Percentiles rank a stretch among this genome's conserved stretches.
phyloP scores from a whole-genome alignment of 2,329 filamentous ascomycete species.

The Madurella mycetomatis region DNA sequence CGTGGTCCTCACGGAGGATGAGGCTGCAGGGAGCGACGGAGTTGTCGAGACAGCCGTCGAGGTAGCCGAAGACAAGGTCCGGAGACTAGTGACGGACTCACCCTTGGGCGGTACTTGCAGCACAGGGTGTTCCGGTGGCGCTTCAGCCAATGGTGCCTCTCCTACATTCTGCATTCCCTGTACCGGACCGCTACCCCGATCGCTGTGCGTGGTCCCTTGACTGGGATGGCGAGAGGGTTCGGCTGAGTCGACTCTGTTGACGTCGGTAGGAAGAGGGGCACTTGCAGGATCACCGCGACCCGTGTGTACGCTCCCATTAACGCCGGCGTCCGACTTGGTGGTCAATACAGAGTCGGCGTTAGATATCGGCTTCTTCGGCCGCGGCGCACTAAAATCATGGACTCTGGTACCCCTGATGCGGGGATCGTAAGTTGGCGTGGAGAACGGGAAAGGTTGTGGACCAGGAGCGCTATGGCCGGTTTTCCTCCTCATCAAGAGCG shows the following conservation, averaged over 20 bases:
- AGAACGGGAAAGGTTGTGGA: constrained; percentile 33
- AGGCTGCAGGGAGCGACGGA: constrained; percentile 21
- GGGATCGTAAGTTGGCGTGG: constrained; percentile 52
- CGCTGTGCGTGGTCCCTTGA: background rate
- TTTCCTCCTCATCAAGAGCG: constrained; percentile 53
- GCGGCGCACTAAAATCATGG: constrained; percentile 62
- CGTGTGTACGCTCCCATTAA: background rate
- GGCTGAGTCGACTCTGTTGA: background rate
- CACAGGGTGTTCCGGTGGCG: background rate
- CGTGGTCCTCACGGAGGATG: constrained; percentile 36
- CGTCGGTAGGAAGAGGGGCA: background rate
- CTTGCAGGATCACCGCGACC: background rate
- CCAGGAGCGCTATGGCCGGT: constrained; percentile 47
- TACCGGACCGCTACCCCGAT: background rate
- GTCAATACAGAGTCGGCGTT: background rate
- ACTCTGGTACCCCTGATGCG: constrained; percentile 60
- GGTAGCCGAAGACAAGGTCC: constrained; percentile 30
- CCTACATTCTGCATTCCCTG: background rate
- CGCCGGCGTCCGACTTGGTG: background rate
- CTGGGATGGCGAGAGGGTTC: background rate
- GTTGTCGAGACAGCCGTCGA: constrained; percentile 28
- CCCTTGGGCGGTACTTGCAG: constrained; percentile 40
- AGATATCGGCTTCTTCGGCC: constrained; percentile 27
- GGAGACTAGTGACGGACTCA: constrained; percentile 26
- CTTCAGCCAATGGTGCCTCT: constrained; percentile 11